phyloP scores from a whole-genome alignment of 805 yeast species.

The Monosporozyma aerobia region DNA sequence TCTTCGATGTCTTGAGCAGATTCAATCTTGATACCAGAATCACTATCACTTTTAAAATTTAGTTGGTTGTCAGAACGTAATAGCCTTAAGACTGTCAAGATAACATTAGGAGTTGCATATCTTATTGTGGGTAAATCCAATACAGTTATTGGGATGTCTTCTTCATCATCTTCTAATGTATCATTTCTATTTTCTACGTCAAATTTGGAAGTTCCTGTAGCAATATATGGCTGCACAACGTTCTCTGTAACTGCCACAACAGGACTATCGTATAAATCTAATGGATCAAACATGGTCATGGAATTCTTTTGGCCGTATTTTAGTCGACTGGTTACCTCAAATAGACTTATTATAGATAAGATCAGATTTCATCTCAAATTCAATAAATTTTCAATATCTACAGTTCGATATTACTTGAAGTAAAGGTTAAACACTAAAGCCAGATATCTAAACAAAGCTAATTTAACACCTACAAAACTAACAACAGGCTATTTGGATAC shows the following conservation, averaged over 20 bases:
- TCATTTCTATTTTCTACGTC: slow-evolving; percentile 1
- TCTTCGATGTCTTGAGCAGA: slow-evolving; percentile 6
- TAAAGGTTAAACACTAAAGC: not conserved
- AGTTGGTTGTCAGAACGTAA: slow-evolving; percentile 41
- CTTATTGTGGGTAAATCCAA: slow-evolving; percentile 49
- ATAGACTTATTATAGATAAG: slow-evolving; percentile 21
- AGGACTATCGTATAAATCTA: slow-evolving; percentile 26
- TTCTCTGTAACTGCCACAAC: not conserved
- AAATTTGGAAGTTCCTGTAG: not conserved
- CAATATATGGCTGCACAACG: not conserved
- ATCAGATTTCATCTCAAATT: not conserved
- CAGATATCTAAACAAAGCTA: not conserved
- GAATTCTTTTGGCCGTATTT: slow-evolving; percentile 16
- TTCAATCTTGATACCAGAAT: not conserved
- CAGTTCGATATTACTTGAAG: not conserved
- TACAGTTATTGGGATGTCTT: slow-evolving; percentile 36
- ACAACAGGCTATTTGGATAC: not conserved
- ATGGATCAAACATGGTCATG: slow-evolving; percentile 28
- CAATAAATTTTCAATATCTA: not conserved
- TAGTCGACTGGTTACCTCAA: slow-evolving; percentile 35
- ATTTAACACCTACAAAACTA: not conserved
- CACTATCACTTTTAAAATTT: slow-evolving; percentile 35
- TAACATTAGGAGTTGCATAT: slow-evolving; percentile 39
- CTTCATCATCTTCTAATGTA: slow-evolving; percentile 15
- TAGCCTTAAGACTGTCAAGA: slow-evolving; percentile 38